Conservation (phyloP, 2,329 filamentous ascomycete species). For the Neopestalotiopsis rosae region DNA sequence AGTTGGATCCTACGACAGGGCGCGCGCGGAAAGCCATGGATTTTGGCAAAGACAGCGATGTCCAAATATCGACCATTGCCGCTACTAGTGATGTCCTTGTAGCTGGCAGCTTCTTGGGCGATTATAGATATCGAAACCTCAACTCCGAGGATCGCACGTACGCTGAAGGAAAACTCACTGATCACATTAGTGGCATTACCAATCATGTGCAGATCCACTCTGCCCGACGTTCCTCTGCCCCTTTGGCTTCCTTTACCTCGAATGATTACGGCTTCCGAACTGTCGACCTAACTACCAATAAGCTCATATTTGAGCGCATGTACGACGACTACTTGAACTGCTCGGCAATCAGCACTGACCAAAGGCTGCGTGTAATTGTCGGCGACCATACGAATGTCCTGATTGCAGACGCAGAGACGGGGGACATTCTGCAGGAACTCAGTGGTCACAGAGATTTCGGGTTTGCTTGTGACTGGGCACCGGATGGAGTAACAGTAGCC, state of each 20-base stretch:
- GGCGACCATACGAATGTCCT: conserved; percentile 71
- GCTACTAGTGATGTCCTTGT: conserved; percentile 61
- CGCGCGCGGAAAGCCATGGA: conserved; percentile 50
- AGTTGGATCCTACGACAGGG: conserved; percentile 57
- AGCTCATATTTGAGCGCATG: conserved; percentile 55
- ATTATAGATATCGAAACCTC: conserved; percentile 56
- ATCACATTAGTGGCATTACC: conserved; percentile 60
- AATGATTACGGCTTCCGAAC: conserved; percentile 66
- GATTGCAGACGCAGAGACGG: conserved; percentile 73
- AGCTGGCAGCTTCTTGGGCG: conserved; percentile 62
- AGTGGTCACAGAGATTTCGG: conserved; percentile 72
- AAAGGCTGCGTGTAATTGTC: conserved; percentile 73
- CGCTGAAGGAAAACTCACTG: conserved; percentile 54
- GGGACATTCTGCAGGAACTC: conserved; percentile 61
- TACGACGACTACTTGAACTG: conserved; percentile 74
- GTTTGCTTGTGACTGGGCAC: conserved; percentile 81
- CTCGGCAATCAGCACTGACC: conserved; percentile 73
- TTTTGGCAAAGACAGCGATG: conserved; percentile 44
- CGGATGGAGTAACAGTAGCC: conserved; percentile 76
- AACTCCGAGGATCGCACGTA: conserved; percentile 44
- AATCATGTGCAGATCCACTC: conserved; percentile 67
- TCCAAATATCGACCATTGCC: conserved; percentile 56
- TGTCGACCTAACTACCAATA: conserved; percentile 64
- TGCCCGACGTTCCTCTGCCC: conserved; percentile 55
- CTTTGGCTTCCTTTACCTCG: conserved; percentile 65